Evolutionary conservation across 2,329 filamentous ascomycete species (phyloP).

Genomic region (Clarireedia hainanense): DNA sequence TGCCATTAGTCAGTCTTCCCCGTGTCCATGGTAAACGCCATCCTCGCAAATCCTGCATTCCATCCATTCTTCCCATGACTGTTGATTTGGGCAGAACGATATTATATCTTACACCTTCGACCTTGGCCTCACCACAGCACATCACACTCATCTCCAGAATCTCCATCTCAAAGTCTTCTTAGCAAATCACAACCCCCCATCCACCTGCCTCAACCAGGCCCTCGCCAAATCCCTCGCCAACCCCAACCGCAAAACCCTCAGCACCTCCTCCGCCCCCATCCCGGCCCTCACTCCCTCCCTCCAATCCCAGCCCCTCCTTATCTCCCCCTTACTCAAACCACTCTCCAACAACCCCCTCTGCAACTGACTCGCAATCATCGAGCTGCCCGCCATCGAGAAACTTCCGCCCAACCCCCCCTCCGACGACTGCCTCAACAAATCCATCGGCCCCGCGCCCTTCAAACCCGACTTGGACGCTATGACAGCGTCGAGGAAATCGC

Average conservation of each 20-base stretch:
- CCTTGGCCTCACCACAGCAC: too few species aligned
- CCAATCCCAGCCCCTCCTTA: conserved; percentile 68
- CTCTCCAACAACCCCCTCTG: conserved; percentile 52
- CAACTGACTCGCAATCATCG: conserved; percentile 57
- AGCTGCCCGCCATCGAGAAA: conserved; percentile 62
- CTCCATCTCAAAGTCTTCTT: too few species aligned
- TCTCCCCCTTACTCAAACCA: conserved; percentile 38
- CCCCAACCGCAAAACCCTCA: conserved; percentile 63
- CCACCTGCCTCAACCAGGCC: conserved; percentile 60
- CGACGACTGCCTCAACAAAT: conserved; percentile 59
- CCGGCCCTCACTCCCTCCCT: conserved; percentile 46
- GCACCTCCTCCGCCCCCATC: conserved; percentile 59
- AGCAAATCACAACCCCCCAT: conserved; percentile 31
- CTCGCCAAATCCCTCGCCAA: conserved; percentile 67
- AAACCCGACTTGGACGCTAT: conserved; percentile 60
- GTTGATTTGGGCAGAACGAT: background rate
- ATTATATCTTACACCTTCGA: too few species aligned
- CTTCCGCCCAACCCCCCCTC: conserved; percentile 47
- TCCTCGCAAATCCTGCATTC: background rate
- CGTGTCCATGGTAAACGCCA: background rate
- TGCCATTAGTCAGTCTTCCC: background rate
- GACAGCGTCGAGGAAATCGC: conserved; percentile 71
- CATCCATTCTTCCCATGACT: background rate
- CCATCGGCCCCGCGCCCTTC: conserved; percentile 55
- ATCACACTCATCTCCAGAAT: too few species aligned